Conservation (phyloP, 1,284 basidiomycete species). For the Sanghuangporus sanghuang region DNA sequence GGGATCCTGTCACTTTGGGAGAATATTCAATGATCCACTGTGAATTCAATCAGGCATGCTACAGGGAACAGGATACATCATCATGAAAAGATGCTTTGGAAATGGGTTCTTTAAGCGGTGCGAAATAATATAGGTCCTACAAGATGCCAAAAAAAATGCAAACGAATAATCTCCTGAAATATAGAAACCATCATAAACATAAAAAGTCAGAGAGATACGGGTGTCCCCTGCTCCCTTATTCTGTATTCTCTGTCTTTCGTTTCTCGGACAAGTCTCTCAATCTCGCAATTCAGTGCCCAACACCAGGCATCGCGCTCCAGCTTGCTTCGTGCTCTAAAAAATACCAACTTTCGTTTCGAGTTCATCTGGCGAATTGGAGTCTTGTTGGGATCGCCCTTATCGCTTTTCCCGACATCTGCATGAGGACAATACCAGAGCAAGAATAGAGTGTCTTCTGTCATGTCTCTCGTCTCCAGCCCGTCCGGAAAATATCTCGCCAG, state of each 20-base stretch:
- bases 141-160: not conserved
- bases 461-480: constrained; percentile 72
- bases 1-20: constrained; percentile 11
- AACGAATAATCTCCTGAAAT: not conserved
- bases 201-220: not conserved
- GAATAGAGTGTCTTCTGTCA: constrained; percentile 71
- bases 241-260: constrained; percentile 52
- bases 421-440: constrained; percentile 58
- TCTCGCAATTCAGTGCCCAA: constrained; percentile 79
- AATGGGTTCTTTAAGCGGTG: not conserved
- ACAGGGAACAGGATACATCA: not conserved
- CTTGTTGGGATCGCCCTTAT: constrained; percentile 10
- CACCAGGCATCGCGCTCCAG: constrained; percentile 86
- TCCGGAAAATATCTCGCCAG: constrained; percentile 71
- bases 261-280: constrained; percentile 66
- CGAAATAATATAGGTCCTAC: not conserved
- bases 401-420: constrained; percentile 20
- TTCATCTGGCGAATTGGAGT: constrained; percentile 47
- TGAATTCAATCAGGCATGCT: not conserved
- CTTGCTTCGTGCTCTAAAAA: constrained; percentile 72
- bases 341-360: constrained; percentile 55
- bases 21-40: not conserved
- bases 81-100: not conserved
- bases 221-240: constrained; percentile 49
- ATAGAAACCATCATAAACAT: not conserved